These are phyloP conservation scores for Schizothecium vesticola DNA, from an alignment of 495 filamentous ascomycete genomes.

Conservation along the genomic window DNA sequence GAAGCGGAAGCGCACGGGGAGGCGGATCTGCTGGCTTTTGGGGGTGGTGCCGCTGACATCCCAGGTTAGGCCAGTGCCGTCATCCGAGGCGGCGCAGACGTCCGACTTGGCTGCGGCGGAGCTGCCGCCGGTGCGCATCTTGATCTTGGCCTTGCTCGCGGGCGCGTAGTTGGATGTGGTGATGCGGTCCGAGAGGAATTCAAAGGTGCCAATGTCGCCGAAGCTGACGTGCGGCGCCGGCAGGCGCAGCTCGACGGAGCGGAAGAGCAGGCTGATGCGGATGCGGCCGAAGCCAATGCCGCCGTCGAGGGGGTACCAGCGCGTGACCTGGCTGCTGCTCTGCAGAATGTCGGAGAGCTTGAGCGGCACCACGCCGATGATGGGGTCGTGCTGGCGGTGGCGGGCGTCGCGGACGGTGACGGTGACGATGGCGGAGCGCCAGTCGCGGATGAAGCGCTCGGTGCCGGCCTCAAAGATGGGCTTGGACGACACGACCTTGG, in stretches of 20 bases:
- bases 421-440: conserved; percentile 80
- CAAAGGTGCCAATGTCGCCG: conserved; percentile 85
- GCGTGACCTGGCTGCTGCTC: conserved; percentile 70
- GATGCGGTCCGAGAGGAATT: conserved; percentile 67
- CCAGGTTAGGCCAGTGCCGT: conserved; percentile 61
- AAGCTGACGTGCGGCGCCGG: conserved; percentile 80
- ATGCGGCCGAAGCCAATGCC: conserved; percentile 78
- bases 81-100: conserved; percentile 47
- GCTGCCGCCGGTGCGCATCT: conserved; percentile 79
- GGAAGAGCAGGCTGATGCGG: conserved; percentile 82
- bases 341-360: conserved; percentile 82
- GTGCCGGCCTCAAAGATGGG: conserved; percentile 97
- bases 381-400: conserved; percentile 87
- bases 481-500: conserved; percentile 86
- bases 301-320: conserved; percentile 56
- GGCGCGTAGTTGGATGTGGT: conserved; percentile 52
- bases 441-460: conserved; percentile 91
- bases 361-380: conserved; percentile 83
- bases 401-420: conserved; percentile 82
- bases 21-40: conserved; percentile 52
- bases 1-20: conserved; percentile 87
- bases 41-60: conserved; percentile 51
- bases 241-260: conserved; percentile 75
- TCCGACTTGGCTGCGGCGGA: conserved; percentile 61
- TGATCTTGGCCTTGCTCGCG: conserved; percentile 67